A percentile compares a stretch with the other conserved stretches of the same genome.
Evolutionary conservation across 2,329 filamentous ascomycete genomes (phyloP).

Genomic region (Neofusicoccum umdonicola): DNA sequence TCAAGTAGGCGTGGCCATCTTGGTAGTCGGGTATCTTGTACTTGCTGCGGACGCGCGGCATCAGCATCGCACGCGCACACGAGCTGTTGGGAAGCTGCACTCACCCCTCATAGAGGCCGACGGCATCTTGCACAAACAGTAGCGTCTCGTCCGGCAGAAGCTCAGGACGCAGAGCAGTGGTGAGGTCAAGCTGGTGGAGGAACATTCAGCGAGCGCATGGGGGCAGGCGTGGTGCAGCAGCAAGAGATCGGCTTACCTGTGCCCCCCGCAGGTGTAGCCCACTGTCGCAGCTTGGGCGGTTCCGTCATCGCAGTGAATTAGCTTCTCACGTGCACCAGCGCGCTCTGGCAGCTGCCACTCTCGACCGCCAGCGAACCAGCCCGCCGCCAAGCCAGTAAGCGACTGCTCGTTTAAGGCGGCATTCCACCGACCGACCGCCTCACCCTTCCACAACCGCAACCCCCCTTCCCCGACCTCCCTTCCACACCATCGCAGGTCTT

Average conservation of each 20-base stretch:
- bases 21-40: conserved; percentile 93
- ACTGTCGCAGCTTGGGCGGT: not conserved
- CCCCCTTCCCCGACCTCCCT: not conserved
- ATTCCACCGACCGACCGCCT: conserved; percentile 10
- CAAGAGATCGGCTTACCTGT: not conserved
- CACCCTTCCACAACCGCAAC: not conserved
- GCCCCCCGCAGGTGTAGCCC: not conserved
- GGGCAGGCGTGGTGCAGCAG: conserved; percentile 2
- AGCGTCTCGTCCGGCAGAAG: conserved; percentile 91
- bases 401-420: conserved; percentile 12
- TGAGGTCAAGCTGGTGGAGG: conserved; percentile 91
- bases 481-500: not conserved
- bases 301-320: conserved; percentile 8
- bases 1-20: conserved; percentile 94
- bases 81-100: conserved; percentile 30
- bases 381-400: conserved; percentile 7
- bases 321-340: not conserved
- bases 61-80: conserved; percentile 8
- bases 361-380: not conserved
- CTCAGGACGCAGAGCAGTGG: conserved; percentile 88
- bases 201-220: conserved; percentile 76
- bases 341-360: not conserved
- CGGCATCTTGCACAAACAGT: conserved; percentile 94
- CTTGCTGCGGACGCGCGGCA: conserved; percentile 59
- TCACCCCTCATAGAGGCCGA: conserved; percentile 96